Percentiles rank a stretch among this genome's conserved stretches.
These are phyloP conservation scores for Hypoxylon sp. DNA, from an alignment of 2,329 filamentous ascomycete genomes.

Conservation along the genomic window DNA sequence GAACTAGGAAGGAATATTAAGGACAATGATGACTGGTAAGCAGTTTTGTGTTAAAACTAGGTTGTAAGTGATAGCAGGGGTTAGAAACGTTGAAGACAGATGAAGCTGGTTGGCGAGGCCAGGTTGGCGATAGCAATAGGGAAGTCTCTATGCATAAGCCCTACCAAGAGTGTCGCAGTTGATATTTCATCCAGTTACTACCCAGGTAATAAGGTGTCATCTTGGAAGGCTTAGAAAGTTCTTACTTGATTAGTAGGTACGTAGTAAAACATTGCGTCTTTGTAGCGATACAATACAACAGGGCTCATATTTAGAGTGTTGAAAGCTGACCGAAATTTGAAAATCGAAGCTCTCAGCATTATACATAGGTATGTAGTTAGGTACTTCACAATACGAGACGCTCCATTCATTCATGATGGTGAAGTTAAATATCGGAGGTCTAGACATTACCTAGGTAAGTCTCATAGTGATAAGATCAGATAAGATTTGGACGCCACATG, in stretches of 20 bases:
- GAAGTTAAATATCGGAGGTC: background rate
- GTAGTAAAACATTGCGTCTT: no score
- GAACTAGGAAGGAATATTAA: background rate
- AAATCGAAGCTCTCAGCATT: no score
- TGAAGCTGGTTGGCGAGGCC: background rate
- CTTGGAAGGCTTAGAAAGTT: no score
- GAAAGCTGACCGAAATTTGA: no score
- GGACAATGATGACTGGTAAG: background rate
- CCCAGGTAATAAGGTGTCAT: background rate
- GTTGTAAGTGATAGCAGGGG: background rate
- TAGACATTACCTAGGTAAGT: background rate
- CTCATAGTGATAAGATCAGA: constrained; percentile 29
- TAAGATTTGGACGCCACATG: constrained; percentile 21
- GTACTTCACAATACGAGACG: no score
- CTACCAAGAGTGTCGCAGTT: background rate
- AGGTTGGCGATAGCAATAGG: background rate
- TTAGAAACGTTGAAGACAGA: background rate
- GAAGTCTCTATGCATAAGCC: no score
- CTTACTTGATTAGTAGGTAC: no score
- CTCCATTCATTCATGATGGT: no score
- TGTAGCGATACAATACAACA: no score
- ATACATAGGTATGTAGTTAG: no score
- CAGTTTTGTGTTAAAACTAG: background rate
- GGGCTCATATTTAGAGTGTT: no score
- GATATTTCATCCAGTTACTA: background rate